phyloP scores from a whole-genome alignment of 2,329 filamentous ascomycete genomes.

The Arthrobotrys sphaeroides region DNA sequence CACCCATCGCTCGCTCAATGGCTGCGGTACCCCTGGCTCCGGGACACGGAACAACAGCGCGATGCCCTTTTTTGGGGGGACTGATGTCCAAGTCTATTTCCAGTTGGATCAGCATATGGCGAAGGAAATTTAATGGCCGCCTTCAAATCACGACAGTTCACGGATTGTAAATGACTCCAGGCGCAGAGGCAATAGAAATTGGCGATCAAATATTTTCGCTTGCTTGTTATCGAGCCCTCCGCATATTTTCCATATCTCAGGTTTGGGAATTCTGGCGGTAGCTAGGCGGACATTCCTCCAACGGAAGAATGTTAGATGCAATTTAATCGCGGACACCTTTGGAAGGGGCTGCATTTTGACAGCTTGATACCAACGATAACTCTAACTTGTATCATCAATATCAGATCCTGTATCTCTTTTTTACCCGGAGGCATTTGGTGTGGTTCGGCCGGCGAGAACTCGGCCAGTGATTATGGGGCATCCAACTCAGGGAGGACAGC shows the following conservation, averaged over 20 bases:
- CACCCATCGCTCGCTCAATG: constrained; percentile 6
- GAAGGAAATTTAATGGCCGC: constrained; percentile 38
- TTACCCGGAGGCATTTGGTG: constrained; percentile 48
- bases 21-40: constrained; percentile 10
- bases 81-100: neutral
- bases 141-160: constrained; percentile 8
- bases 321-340: constrained; percentile 52
- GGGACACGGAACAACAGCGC: constrained; percentile 12
- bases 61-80: constrained; percentile 1
- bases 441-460: constrained; percentile 21
- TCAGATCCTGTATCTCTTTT: constrained; percentile 32
- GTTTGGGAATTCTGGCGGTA: constrained; percentile 24
- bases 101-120: constrained; percentile 42
- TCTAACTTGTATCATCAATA: constrained; percentile 21
- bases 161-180: constrained; percentile 28
- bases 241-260: constrained; percentile 46
- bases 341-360: constrained; percentile 40
- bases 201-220: constrained; percentile 52
- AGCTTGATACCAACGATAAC: constrained; percentile 33
- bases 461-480: constrained; percentile 27
- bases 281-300: constrained; percentile 50
- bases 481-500: constrained; percentile 44
- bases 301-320: constrained; percentile 46
- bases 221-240: constrained; percentile 43
- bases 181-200: constrained; percentile 43